Evolutionary conservation across 345 rosid genomes (phyloP).

Genomic region (Eucalyptus sp.): DNA sequence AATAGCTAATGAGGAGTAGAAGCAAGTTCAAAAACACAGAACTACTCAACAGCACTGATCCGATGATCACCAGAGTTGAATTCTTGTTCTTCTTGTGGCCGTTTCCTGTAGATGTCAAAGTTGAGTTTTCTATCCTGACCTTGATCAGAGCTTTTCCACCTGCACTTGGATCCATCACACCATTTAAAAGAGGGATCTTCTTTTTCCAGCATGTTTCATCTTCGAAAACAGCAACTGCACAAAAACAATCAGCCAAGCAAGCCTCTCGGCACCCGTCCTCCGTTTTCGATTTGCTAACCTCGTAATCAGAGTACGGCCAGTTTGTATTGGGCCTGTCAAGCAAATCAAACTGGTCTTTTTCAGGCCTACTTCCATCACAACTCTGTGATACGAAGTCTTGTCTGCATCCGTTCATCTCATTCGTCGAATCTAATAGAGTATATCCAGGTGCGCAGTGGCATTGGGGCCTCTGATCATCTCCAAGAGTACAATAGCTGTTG

Average conservation of each 20-base stretch:
- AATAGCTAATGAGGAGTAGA: background rate
- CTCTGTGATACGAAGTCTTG: no score
- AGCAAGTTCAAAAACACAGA: background rate
- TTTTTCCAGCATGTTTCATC: fast-evolving
- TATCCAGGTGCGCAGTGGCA: no score
- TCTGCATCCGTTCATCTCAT: no score
- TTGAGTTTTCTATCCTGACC: constrained; percentile 2
- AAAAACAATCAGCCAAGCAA: no score
- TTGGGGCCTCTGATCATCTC: background rate
- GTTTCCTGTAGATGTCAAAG: background rate
- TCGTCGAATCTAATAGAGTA: no score
- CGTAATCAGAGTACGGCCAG: no score
- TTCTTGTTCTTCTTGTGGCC: background rate
- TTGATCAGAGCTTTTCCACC: background rate
- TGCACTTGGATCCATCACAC: no score
- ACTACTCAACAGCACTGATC: background rate
- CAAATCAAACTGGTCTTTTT: no score
- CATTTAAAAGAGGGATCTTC: background rate
- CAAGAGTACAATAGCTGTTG: constrained; percentile 34
- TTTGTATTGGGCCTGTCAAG: fast-evolving
- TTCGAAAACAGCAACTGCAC: fast-evolving
- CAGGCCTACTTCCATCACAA: no score
- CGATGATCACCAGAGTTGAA: background rate
- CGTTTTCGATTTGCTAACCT: no score
- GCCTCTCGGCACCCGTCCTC: no score